Conservation (phyloP, 495 filamentous ascomycete species). For the Tuber aestivum region DNA sequence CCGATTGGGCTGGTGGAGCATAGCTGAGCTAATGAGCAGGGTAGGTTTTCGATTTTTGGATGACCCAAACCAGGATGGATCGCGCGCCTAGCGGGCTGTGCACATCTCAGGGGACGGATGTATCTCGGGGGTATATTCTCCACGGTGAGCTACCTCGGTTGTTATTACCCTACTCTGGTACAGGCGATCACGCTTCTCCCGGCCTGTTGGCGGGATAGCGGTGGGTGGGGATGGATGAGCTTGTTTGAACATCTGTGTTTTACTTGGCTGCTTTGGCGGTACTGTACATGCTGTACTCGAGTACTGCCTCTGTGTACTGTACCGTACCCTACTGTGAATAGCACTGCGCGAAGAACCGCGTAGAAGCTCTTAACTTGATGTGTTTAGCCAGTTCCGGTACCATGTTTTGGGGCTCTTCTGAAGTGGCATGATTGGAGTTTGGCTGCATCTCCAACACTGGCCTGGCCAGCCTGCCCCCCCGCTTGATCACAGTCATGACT, state of each 20-base stretch:
- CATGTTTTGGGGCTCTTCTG: constrained; percentile 4
- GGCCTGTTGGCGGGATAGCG: not conserved
- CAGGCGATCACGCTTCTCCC: not conserved
- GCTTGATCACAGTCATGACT: not conserved
- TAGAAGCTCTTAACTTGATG: not conserved
- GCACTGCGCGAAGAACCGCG: not conserved
- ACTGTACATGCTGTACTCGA: not conserved
- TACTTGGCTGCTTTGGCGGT: not conserved
- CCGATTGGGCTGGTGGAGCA: not conserved
- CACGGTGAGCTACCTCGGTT: not conserved
- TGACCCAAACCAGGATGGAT: not conserved
- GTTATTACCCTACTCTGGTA: not conserved
- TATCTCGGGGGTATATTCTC: not conserved
- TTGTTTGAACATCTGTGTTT: not conserved
- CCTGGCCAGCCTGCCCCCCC: not conserved
- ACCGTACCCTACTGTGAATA: too few species aligned
- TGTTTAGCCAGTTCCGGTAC: not conserved
- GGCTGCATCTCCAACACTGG: not conserved
- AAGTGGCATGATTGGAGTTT: not conserved
- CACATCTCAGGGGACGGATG: not conserved
- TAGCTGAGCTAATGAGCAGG: not conserved
- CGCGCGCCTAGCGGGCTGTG: not conserved
- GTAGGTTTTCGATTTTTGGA: not conserved
- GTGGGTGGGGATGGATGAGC: not conserved
- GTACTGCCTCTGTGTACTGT: too few species aligned